Evolutionary conservation across 2,329 filamentous ascomycete species (phyloP).

Genomic region (Fusarium tjaetaba): DNA sequence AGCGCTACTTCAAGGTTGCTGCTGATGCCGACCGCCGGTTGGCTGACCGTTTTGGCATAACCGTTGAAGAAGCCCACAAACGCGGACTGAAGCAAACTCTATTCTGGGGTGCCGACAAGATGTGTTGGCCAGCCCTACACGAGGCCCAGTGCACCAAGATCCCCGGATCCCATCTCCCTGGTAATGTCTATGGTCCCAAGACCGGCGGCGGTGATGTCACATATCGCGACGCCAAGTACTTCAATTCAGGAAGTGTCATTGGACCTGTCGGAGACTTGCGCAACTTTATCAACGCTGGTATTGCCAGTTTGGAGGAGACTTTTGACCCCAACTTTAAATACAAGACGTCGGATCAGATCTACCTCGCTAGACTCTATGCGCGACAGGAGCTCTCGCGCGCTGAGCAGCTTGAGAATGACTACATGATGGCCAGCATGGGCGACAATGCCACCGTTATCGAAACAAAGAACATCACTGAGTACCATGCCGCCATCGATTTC

Average conservation of each 20-base stretch:
- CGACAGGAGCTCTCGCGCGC: conserved; percentile 55
- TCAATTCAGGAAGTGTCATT: conserved; percentile 59
- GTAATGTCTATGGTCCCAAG: conserved; percentile 50
- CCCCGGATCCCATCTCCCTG: conserved; percentile 48
- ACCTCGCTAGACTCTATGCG: conserved; percentile 55
- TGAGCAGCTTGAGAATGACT: conserved; percentile 38
- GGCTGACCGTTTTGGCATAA: conserved; percentile 58
- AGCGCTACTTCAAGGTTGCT: conserved; percentile 67
- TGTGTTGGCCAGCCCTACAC: conserved; percentile 34
- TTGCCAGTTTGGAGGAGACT: conserved; percentile 47
- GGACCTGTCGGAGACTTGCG: conserved; percentile 49
- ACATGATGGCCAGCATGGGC: not conserved
- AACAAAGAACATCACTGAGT: conserved; percentile 15
- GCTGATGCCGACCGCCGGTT: conserved; percentile 64
- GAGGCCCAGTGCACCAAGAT: conserved; percentile 54
- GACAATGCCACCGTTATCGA: conserved; percentile 22
- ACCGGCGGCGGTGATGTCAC: conserved; percentile 46
- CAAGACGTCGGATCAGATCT: conserved; percentile 46
- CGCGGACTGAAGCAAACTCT: conserved; percentile 51
- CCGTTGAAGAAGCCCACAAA: conserved; percentile 43
- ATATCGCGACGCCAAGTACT: conserved; percentile 51
- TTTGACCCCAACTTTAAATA: conserved; percentile 47
- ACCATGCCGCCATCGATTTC: conserved; percentile 32
- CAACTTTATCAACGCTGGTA: conserved; percentile 40
- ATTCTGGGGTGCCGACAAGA: conserved; percentile 58